Percentiles rank a stretch among this genome's conserved stretches.
Evolutionary conservation across 1,284 basidiomycete genomes (phyloP).

Genomic region (Spongiforma sp.): DNA sequence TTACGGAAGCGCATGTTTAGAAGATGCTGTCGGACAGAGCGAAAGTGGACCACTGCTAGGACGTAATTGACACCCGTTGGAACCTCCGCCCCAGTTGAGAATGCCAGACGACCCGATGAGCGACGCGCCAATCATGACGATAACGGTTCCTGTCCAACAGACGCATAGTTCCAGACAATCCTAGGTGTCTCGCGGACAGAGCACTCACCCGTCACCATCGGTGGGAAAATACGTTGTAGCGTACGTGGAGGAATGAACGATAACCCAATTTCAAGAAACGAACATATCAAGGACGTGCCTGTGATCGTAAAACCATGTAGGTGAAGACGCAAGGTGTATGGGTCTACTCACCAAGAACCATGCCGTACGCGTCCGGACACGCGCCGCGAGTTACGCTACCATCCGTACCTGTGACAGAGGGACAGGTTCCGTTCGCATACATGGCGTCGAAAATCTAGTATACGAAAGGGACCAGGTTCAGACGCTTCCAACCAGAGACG

Average conservation of each 20-base stretch:
- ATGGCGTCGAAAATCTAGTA: slow-evolving; percentile 74
- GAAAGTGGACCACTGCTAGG: slow-evolving; percentile 69
- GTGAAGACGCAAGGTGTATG: no score
- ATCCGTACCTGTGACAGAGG: slow-evolving; percentile 59
- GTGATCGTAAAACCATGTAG: background rate
- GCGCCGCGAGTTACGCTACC: slow-evolving; percentile 64
- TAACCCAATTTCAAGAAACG: slow-evolving; percentile 81
- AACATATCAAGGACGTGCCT: slow-evolving; percentile 81
- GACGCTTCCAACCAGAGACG: slow-evolving; percentile 24
- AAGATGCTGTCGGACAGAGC: slow-evolving; percentile 72
- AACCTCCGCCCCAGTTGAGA: slow-evolving; percentile 84
- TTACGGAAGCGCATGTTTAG: slow-evolving; percentile 56
- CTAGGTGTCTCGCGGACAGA: background rate
- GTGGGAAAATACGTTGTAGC: slow-evolving; percentile 78
- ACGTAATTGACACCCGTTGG: slow-evolving; percentile 65
- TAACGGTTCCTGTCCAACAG: slow-evolving; percentile 58
- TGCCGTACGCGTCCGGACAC: slow-evolving; percentile 85
- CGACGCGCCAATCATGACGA: slow-evolving; percentile 79
- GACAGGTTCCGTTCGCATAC: slow-evolving; percentile 82
- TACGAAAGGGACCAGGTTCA: slow-evolving; percentile 47
- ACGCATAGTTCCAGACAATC: background rate
- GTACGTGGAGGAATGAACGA: slow-evolving; percentile 72
- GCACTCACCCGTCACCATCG: slow-evolving; percentile 72
- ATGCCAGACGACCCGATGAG: slow-evolving; percentile 78
- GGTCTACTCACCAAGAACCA: slow-evolving; percentile 60